Base-by-base conservation (phyloP, 768 basidiomycete genomes). In the Polyporus arcularius region DNA sequence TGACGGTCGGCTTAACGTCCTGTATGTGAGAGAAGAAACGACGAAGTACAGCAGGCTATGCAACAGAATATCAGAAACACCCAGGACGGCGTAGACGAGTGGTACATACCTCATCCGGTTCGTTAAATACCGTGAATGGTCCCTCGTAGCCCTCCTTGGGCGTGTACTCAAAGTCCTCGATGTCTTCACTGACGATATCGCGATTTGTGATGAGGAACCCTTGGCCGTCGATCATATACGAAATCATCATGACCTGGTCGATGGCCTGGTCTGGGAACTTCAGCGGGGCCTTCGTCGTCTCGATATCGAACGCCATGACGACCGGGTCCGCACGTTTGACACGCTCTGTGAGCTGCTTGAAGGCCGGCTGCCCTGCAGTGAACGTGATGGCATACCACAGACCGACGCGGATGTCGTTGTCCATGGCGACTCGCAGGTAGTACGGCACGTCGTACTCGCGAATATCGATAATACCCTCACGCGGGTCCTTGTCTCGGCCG, bases 181-280 rank as follows among this genome's bases (percentile, higher is more conserved):
- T 98, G 70, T 98, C 94, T 71, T 98, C 96, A 62, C 90, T 88
- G 60, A 98, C 94, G 53, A 98, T 98, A 65, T 99, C 97, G 45
- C 97, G 84, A 69, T 98, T 98, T 21, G 94, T 97, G 74, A 99
- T 98, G 62, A 99, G 84, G 71, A 91, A 99, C 0, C 97, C 97
- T 73, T 96, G 93, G 0, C 95, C 96, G 71, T 99, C 97, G 16
- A 99, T 80, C 96, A 99, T 98, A 76, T 98, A 99, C 46, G 97
- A 99, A 64, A 99, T 98, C 97, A 99, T 99, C 96, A 99, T 99
- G 68, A 99, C 94, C 72, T 98, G 96, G 78, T 98, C 97, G 28
- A 93, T 88, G 7, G 86, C 84, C 67, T 95, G 90, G 77, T 98
- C 97, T 1, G 97, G 96, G 71, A 98, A 98, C 75, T 98, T 98